A percentile compares a stretch with the other conserved stretches of the same genome.
phyloP scores from a whole-genome alignment of 2,329 filamentous ascomycete genomes.

The Hypoxylon sp. region DNA sequence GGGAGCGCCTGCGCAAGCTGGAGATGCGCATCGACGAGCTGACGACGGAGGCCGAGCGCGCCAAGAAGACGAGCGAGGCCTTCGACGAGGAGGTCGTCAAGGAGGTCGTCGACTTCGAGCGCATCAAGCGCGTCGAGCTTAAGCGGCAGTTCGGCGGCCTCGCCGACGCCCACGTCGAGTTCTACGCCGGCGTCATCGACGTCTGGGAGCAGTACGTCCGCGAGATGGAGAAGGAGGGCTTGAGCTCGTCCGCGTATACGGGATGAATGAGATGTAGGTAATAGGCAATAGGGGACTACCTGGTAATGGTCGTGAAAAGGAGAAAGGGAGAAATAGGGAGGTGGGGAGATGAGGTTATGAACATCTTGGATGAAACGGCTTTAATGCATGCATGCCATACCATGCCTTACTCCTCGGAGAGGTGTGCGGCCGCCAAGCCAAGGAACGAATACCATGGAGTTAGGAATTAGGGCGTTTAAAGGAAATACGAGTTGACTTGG shows the following conservation, averaged over 20 bases:
- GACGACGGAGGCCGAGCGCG: constrained; percentile 88
- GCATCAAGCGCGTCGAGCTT: constrained; percentile 96
- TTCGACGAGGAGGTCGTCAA: constrained; percentile 97
- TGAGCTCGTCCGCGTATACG: constrained; percentile 38
- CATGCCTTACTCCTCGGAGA: not conserved
- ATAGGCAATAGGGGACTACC: not conserved
- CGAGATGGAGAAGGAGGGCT: constrained; percentile 77
- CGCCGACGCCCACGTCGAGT: constrained; percentile 87
- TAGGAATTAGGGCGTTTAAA: constrained; percentile 11
- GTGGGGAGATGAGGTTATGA: not conserved
- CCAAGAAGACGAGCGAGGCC: constrained; percentile 88
- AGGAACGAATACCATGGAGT: constrained; percentile 10
- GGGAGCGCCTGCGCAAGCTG: constrained; percentile 89
- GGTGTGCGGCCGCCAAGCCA: not conserved
- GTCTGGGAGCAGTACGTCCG: constrained; percentile 93
- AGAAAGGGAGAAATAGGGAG: not conserved
- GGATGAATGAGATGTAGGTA: constrained; percentile 15
- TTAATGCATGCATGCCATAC: not conserved
- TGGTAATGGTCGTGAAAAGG: not conserved
- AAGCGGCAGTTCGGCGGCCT: constrained; percentile 86
- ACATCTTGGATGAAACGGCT: not conserved
- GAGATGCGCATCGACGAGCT: constrained; percentile 94
- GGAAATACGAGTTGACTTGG: not conserved
- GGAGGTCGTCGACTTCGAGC: constrained; percentile 93
- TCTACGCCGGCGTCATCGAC: constrained; percentile 84